Percentiles rank a stretch among this genome's conserved stretches.
Evolutionary conservation across 108 stramenopile species (phyloP).

Genomic region (Aurantiochytrium sp.): DNA sequence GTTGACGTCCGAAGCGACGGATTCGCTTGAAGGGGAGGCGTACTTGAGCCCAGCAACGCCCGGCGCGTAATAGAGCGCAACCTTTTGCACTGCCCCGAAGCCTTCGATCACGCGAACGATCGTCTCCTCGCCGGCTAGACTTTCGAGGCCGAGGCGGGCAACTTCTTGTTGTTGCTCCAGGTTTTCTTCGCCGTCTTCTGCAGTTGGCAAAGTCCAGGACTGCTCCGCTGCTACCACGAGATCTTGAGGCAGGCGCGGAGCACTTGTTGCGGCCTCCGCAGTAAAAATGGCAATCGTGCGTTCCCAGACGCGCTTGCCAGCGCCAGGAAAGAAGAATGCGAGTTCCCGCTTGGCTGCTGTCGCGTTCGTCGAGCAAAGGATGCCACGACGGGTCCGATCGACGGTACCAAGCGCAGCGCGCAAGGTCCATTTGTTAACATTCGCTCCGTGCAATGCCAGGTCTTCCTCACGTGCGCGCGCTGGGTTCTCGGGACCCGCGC

Average conservation of each 20-base stretch:
- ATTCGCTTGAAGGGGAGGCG: neutral
- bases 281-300: neutral
- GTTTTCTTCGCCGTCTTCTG: neutral
- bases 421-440: neutral
- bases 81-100: neutral
- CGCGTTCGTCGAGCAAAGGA: neutral
- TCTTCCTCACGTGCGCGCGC: neutral
- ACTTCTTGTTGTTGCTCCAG: neutral
- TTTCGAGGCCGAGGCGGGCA: neutral
- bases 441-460: neutral
- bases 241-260: neutral
- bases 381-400: neutral
- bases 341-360: neutral
- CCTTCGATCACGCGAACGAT: neutral
- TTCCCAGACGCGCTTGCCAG: neutral
- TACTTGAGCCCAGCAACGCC: neutral
- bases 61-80: neutral
- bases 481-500: neutral
- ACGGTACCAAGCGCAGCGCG: neutral
- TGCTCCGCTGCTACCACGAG: neutral
- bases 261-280: neutral
- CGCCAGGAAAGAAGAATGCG: neutral
- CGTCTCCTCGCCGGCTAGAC: neutral
- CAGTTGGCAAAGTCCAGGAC: neutral
- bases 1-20: neutral